Base-by-base conservation (phyloP, 2,329 filamentous ascomycete species). In the Cladophialophora exuberans region DNA sequence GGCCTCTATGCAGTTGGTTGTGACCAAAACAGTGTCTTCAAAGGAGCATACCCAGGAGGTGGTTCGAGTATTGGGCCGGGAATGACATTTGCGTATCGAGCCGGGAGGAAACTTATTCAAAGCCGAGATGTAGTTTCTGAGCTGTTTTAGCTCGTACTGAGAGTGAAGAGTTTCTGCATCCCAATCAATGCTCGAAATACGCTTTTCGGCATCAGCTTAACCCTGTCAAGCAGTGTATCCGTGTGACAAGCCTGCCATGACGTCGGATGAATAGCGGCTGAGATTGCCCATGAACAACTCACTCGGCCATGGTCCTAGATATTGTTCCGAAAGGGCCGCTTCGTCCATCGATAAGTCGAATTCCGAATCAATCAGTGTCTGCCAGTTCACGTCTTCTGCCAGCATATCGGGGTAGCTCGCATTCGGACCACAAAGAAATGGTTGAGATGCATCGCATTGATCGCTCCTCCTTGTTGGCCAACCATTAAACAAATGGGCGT, bases 51-150 rank as follows among this genome's bases (percentile, higher is more conserved):
- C 28, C 46, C 51, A 4, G 51, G 51, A 33, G 56, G 51, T 17
- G 56, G 56, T 6, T 46, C 38, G 23, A 58, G 45, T 20, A 54
- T 58, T 36, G 56, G 45, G 20, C 56, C 56, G 9, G 52, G 45
- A 33, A 58, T 58, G 56, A 52, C 51, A 4, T 58, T 58, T 46
- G 56, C 49, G 1, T 58, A 58, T 43, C 33, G 23, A 17, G 54
- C 54, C 6, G 54, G 49, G 39, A 25, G 35, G 22, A 39, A 11
- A 39, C 35, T 39, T 6, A 20, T 20, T 18, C 13, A 39, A 39
- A 20, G n/a, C 22, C 17, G 15, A n/a, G n/a, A n/a, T n/a, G n/a
- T n/a, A n/a, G n/a, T n/a, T 10, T 18, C 35, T 20, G 13, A 39
- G 13, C 3, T 20, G 4, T 6, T 18, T 20, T 18, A 39, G n/a